Base-by-base conservation (phyloP, 495 filamentous ascomycete species). In the Podospora pseudocomata region DNA sequence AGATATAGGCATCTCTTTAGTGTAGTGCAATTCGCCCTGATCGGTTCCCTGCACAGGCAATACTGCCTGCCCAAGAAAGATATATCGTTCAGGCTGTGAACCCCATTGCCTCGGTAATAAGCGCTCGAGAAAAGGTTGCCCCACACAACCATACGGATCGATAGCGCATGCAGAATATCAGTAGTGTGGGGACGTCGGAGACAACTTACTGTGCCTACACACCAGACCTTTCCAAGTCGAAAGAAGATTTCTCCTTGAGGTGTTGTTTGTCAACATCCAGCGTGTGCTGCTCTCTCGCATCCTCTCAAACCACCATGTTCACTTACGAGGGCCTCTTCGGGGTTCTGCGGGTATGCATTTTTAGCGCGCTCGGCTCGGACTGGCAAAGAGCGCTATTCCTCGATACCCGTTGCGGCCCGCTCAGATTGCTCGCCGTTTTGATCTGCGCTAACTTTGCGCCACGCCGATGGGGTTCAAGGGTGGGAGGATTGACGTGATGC, bases 371-470 rank as follows among this genome's bases (percentile, higher is more conserved):
- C 39, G 39, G 39, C 39, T 18, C 1, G 15, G 39, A 49, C 39
- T 49, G 39, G 39, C 39, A 49, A 49, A 13, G 39, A 49, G 39
- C 39, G 39, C 39, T 49, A 49, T 18, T 49, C 13, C 2, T 11
- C 39, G 39, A 58, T 58, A 58, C 55, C 55, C 55, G 55, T 26
- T 4, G 55, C 55, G 55, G 55, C n/a, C 55, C 55, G 55, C 23
- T 19, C n/a, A 58, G 55, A 58, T 58, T 15, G 55, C 55, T 26
- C 55, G 15, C 55, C 55, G 55, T 58, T 26, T 58, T 58, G 55
- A 58, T 58, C 55, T 19, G 18, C 55, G 11, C 55, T 58, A 58
- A 58, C 4, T 7, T 58, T 26, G n/a, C 55, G 55, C 55, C 55
- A 58, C 55, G 3, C 6, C 23, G 23, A 11, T 20, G n/a, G 0